Conservation (phyloP, 2,329 filamentous ascomycete species). For the Cladosporium sp. region DNA sequence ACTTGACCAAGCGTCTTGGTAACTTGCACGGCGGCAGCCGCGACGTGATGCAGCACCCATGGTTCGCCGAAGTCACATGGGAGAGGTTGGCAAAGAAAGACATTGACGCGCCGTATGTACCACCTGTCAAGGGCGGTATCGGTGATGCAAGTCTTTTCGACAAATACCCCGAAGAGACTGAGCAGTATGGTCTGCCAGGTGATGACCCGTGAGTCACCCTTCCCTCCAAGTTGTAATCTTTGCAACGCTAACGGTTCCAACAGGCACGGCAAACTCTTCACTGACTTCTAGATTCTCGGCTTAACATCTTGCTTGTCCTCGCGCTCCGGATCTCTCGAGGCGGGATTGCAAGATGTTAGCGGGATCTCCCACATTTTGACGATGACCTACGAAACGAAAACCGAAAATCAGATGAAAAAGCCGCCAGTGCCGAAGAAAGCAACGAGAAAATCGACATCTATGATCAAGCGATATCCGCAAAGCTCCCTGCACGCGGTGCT, state of each 20-base stretch:
- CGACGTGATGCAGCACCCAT: slow-evolving; percentile 91
- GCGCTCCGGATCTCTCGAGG: background rate
- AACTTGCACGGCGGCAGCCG: slow-evolving; percentile 86
- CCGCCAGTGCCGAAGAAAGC: background rate
- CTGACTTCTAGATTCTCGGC: slow-evolving; percentile 54
- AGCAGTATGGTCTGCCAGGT: slow-evolving; percentile 75
- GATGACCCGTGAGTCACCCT: slow-evolving; percentile 70
- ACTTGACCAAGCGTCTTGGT: slow-evolving; percentile 89
- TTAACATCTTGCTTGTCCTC: background rate
- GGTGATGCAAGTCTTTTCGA: slow-evolving; percentile 98
- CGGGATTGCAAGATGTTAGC: background rate
- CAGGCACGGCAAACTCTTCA: slow-evolving; percentile 69
- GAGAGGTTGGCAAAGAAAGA: slow-evolving; percentile 90
- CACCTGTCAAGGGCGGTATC: slow-evolving; percentile 85
- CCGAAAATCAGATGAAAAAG: background rate
- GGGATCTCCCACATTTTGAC: background rate
- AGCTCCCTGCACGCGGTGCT: too few relatives aligned
- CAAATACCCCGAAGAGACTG: slow-evolving; percentile 93
- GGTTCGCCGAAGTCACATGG: slow-evolving; percentile 98
- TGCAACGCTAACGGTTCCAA: slow-evolving; percentile 15
- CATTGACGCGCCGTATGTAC: slow-evolving; percentile 96
- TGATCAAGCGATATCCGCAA: too few relatives aligned
- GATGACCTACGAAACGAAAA: background rate
- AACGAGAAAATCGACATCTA: background rate
- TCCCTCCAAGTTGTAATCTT: background rate